phyloP scores from a whole-genome alignment of 2,329 filamentous ascomycete species.

The Herpotrichia juniperi region DNA sequence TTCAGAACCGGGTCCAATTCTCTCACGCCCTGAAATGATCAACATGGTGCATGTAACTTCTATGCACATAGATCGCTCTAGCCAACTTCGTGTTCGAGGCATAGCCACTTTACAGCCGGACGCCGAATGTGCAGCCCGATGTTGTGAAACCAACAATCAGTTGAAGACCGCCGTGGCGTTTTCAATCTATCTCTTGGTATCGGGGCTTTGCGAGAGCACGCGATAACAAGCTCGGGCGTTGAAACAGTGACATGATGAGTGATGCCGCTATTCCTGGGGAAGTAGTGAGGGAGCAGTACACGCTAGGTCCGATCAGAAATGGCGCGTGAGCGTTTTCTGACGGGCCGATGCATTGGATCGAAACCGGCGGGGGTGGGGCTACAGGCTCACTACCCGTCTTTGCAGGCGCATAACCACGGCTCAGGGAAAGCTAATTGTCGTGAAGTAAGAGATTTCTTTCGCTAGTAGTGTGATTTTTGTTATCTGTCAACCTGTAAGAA shows the following conservation, averaged over 20 bases:
- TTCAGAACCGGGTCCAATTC: neutral
- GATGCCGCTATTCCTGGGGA: neutral
- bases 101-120: neutral
- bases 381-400: neutral
- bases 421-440: neutral
- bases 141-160: neutral
- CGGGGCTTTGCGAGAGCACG: too few relatives aligned
- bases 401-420: neutral
- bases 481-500: neutral
- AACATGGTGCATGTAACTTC: neutral
- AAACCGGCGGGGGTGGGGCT: neutral
- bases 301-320: neutral
- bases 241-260: neutral
- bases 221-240: too few relatives aligned
- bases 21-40: neutral
- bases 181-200: too few relatives aligned
- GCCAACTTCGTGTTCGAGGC: neutral
- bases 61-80: neutral
- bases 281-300: neutral
- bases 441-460: neutral
- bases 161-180: too few relatives aligned
- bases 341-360: neutral
- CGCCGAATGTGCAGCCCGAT: too few relatives aligned
- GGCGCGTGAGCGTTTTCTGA: neutral
- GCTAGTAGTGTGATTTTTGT: neutral